A percentile compares a stretch with the other conserved stretches of the same genome.
Evolutionary conservation across 768 basidiomycete genomes (phyloP).

Genomic region (Gloeopeniophorella convolvens): DNA sequence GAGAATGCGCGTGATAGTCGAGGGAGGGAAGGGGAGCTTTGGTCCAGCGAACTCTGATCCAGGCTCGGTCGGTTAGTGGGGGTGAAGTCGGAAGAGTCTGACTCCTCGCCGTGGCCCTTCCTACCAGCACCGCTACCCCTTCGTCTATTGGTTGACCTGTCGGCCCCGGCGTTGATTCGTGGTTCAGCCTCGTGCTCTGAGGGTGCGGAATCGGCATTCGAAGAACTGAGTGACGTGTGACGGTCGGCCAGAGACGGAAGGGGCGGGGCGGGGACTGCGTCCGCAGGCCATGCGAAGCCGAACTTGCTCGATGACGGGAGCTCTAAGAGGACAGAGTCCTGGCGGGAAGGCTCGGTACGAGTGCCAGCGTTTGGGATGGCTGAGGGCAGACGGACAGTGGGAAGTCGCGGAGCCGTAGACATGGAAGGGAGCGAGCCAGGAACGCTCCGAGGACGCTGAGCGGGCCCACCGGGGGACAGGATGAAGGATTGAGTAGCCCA

Average conservation of each 20-base stretch:
- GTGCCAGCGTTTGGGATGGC: constrained; percentile 36
- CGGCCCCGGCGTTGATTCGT: neutral
- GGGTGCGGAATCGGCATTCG: constrained; percentile 44
- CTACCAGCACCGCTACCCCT: constrained; percentile 14
- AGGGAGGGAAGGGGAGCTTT: constrained; percentile 32
- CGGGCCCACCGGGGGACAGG: neutral
- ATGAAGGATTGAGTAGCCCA: constrained; percentile 5
- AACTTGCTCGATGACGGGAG: constrained; percentile 49
- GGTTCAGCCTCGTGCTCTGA: constrained; percentile 38
- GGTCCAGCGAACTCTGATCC: constrained; percentile 30
- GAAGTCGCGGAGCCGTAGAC: constrained; percentile 29
- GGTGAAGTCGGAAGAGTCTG: constrained; percentile 24
- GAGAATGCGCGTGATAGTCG: constrained; percentile 73
- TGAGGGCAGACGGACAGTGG: constrained; percentile 47
- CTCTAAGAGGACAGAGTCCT: constrained; percentile 42
- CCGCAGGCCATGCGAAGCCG: constrained; percentile 51
- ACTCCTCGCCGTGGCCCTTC: constrained; percentile 24
- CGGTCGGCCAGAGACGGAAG: constrained; percentile 34
- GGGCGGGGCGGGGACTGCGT: constrained; percentile 35
- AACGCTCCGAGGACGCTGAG: constrained; percentile 6
- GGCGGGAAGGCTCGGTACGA: constrained; percentile 33
- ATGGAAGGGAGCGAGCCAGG: constrained; percentile 21
- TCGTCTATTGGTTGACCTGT: constrained; percentile 1
- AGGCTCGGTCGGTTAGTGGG: constrained; percentile 28
- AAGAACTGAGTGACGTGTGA: constrained; percentile 36